Conservation (phyloP, 257 asterid species). For the Fraxinus americana region DNA sequence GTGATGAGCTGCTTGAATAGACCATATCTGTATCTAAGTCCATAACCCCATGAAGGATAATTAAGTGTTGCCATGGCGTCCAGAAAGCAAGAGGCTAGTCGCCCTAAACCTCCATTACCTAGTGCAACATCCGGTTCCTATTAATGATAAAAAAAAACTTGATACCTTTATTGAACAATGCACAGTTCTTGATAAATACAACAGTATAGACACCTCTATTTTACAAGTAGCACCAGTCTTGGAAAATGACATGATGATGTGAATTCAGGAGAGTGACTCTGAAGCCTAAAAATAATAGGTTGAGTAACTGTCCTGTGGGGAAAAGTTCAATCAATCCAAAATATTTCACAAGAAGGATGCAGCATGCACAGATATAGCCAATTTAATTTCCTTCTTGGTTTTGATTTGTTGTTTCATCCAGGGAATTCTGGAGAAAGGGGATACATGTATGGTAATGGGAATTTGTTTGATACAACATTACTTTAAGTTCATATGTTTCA, state of each 20-base stretch:
- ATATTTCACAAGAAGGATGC: background rate
- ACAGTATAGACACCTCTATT: background rate
- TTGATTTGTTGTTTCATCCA: background rate
- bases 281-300: background rate
- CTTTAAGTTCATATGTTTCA: background rate
- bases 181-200: background rate
- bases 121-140: constrained; percentile 75
- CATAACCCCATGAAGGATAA: constrained; percentile 75
- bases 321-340: constrained; percentile 1
- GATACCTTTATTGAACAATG: background rate
- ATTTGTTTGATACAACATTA: background rate
- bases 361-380: background rate
- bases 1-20: constrained; percentile 66
- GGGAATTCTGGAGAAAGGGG: background rate
- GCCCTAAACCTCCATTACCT: constrained; percentile 70
- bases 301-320: background rate
- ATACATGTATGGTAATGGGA: background rate
- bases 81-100: constrained; percentile 66
- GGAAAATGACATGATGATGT: background rate
- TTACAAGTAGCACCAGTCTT: too few relatives aligned
- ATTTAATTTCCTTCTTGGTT: background rate
- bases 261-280: background rate
- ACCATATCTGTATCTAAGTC: constrained; percentile 66
- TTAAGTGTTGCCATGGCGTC: constrained; percentile 69
- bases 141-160: background rate